Base-by-base conservation (phyloP, 2,329 filamentous ascomycete species). In the Teratosphaeria epicoccoides region DNA sequence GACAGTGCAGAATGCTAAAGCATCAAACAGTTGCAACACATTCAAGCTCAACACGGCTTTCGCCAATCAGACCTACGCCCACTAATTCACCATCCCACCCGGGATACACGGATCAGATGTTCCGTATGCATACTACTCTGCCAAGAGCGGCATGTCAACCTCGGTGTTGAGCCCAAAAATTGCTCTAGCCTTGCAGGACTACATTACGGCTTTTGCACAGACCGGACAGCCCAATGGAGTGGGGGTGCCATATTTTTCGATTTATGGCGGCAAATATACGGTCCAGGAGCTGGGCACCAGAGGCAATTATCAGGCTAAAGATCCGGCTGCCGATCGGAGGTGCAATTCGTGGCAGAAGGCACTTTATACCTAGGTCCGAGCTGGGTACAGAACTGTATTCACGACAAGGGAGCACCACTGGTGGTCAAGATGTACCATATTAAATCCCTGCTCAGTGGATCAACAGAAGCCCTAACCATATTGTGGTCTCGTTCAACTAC, bases 261-360 rank as follows among this genome's bases (percentile, higher is more conserved):
- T 73, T 59, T 76, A 77, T 55, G 76, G 75, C 0, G 47, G 59
- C 11, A 65, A 74, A 51, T 70, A 70, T 12, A 67, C 61, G 3
- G 68, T 78, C 33, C 59, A 76, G 57, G 67, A 70, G 17, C 61
- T 80, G 33, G 71, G 71, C 33, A 63, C 69, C 9, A 66, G 65
- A 1, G 66, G 66, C 9, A 74, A 77, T 28, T 66, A 61, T 24
- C 62, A 70, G 52, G 61, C 67, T 33, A 66, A 55, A 53, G 77
- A 81, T 63, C 66, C 67, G 10, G 71, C 73, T 51, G 70, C 70
- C 9, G 77, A 75, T 57, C 59, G 59, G 43, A 68, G 77, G 56
- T 80, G 78, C 63, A 63, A 66, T 50, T 80, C 70, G 68, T 80
- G 77, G 77, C 75, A 79, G 66, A 71, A 74, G 61, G 73, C 65